Conservation (phyloP, 352 stramenopile species). For the Globisporangium megalacanthum region DNA sequence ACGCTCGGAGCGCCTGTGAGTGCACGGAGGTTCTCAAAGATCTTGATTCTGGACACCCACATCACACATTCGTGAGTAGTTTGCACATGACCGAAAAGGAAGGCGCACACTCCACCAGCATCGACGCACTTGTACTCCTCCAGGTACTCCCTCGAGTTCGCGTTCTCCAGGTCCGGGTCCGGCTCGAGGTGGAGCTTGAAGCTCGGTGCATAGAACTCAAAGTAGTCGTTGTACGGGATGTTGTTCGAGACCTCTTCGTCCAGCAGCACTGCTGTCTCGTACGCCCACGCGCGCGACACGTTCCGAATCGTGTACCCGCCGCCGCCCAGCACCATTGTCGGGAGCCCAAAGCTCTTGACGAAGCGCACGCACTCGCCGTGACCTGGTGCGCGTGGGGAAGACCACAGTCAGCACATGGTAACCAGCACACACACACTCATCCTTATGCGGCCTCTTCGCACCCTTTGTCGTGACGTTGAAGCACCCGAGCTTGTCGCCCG, state of each 20-base stretch:
- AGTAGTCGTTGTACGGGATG: constrained; percentile 99
- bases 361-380: constrained; percentile 97
- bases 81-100: background rate
- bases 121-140: constrained; percentile 78
- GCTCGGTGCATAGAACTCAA: constrained; percentile 96
- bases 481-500: constrained; percentile 95
- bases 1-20: constrained; percentile 74
- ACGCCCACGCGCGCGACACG: constrained; percentile 91
- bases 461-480: constrained; percentile 99
- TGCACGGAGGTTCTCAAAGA: constrained; percentile 78
- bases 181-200: constrained; percentile 85
- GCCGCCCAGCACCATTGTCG: constrained; percentile 95
- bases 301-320: constrained; percentile 99
- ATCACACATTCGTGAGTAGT: background rate
- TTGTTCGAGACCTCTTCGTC: constrained; percentile 90
- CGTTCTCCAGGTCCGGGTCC: constrained; percentile 71
- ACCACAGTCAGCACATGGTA: constrained; percentile 10
- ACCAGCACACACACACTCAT: background rate
- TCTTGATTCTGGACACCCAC: constrained; percentile 48
- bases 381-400: constrained; percentile 58
- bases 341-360: constrained; percentile 95
- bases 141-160: constrained; percentile 80
- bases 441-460: constrained; percentile 8
- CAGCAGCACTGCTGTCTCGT: constrained; percentile 95
- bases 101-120: background rate